These are phyloP conservation scores for Cryphonectria carpinicola DNA, from an alignment of 2,329 filamentous ascomycete genomes.

Conservation along the genomic window DNA sequence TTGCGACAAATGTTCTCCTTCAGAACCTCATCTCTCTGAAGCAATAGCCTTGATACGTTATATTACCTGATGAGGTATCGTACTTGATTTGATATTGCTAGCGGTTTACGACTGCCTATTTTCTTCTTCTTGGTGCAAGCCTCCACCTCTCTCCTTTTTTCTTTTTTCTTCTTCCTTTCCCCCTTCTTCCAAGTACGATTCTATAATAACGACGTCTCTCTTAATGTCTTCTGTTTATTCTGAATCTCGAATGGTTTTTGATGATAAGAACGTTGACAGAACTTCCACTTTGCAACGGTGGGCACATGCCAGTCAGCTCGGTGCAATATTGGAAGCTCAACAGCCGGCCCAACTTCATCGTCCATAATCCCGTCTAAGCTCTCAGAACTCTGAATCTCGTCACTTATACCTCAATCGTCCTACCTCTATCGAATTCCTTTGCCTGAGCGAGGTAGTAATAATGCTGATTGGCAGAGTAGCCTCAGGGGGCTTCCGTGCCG, in stretches of 20 bases:
- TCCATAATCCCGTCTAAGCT: conserved; percentile 30
- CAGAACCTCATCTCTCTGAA: too few species aligned
- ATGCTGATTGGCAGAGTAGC: too few species aligned
- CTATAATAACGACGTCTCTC: too few species aligned
- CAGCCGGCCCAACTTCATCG: not conserved
- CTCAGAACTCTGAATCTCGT: conserved; percentile 30
- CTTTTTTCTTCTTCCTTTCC: not conserved
- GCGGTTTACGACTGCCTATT: too few species aligned
- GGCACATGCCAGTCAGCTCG: not conserved
- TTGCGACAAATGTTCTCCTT: too few species aligned
- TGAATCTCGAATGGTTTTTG: not conserved
- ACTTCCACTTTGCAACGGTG: not conserved
- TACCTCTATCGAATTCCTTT: too few species aligned
- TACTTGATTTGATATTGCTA: too few species aligned
- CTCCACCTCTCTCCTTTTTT: too few species aligned
- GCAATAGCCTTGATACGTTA: too few species aligned
- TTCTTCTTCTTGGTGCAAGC: not conserved
- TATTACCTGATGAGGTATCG: too few species aligned
- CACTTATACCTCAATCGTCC: conserved; percentile 34
- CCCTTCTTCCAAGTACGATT: not conserved
- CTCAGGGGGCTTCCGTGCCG: too few species aligned
- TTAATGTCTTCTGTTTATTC: not conserved
- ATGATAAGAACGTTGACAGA: not conserved
- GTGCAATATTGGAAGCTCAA: not conserved
- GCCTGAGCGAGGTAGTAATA: too few species aligned